Evolutionary conservation across 176 grass and related monocot genomes (phyloP).

Genomic region (Eleusine coracana): DNA sequence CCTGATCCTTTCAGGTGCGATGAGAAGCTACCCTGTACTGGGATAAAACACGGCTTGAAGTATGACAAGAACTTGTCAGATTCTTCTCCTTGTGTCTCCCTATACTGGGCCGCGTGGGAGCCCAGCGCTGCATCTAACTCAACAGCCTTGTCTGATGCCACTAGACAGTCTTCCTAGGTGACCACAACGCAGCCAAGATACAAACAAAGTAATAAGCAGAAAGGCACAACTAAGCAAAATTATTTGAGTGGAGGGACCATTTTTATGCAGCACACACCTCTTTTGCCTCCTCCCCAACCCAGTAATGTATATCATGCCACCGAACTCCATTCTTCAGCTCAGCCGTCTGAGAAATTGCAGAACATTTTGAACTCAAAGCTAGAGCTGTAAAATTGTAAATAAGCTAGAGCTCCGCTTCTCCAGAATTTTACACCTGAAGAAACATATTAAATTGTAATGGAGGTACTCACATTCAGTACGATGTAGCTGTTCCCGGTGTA

Average conservation of each 20-base stretch:
- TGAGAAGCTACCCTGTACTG: conserved; percentile 59
- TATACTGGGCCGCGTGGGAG: conserved; percentile 73
- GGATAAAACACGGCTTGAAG: conserved; percentile 90
- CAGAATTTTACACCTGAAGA: conserved; percentile 7
- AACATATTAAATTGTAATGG: background rate
- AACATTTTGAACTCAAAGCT: background rate
- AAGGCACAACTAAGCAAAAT: conserved; percentile 10
- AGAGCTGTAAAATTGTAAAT: background rate
- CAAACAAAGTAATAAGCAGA: conserved; percentile 19
- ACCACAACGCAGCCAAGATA: conserved; percentile 26
- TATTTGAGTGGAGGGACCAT: background rate
- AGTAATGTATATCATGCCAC: conserved; percentile 77
- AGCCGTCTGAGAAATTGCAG: conserved; percentile 53
- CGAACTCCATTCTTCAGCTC: conserved; percentile 62
- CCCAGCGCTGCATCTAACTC: conserved; percentile 79
- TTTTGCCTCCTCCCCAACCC: conserved; percentile 72
- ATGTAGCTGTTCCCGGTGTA: conserved; percentile 67
- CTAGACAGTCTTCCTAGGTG: conserved; percentile 60
- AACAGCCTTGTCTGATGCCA: conserved; percentile 74
- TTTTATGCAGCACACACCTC: conserved; percentile 51
- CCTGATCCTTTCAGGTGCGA: conserved; percentile 40
- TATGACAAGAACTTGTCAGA: conserved; percentile 90
- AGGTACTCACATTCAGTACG: conserved; percentile 62
- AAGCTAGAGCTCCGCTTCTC: background rate
- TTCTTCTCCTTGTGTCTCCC: conserved; percentile 78